Base-by-base conservation (phyloP, 768 basidiomycete genomes). In the Tulasnella sp. region DNA sequence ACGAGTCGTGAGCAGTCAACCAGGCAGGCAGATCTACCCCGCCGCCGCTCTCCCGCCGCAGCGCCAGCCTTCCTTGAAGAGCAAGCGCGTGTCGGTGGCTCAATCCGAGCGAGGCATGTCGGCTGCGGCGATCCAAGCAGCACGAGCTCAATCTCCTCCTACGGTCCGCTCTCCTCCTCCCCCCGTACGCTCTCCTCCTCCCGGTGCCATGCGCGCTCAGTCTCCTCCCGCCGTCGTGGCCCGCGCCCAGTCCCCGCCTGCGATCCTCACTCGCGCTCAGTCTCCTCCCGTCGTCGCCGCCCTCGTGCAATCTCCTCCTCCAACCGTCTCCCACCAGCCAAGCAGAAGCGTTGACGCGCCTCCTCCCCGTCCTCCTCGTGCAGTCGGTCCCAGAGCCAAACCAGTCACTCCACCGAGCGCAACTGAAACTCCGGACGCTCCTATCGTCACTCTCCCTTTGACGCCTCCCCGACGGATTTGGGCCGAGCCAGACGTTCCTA, bases 401-500 rank as follows among this genome's bases (percentile, higher is more conserved):
- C 40, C 37, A 44, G 26, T 23, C 1, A 7, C 46, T 26, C 3
- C 32, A 37, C 73, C 44, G 3, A 55, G 16, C 13, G 23, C n/a
- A 4, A 74, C 55, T 15, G 57, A n/a, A 51, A 32, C 39, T 20
- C 39, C 46, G 2, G n/a, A 35, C 57, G 26, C 48, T 6, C 75
- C 75, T 4, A 39, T 61, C 32, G 32, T 39, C 55, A 39, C 48
- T 18, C 39, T 75, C 39, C 75, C 75, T 37, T 57, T 75, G 4
- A 75, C 35, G 2, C 75, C 75, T 20, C 75, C 75, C 26, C 39
- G 48, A 18, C 75, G 75, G 1, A 51, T 61, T 13, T 57, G 23
- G 46, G 75, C 75, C 5, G 75, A 75, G n/a, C 75, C 75, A 18
- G 75, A 75, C 40, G 75, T 75, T 9, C 75, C 75, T 4, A 67